Percentiles rank a stretch among this genome's conserved stretches.
These are phyloP conservation scores for Globisporangium nunn DNA, from an alignment of 352 stramenopile species.

Conservation along the genomic window DNA sequence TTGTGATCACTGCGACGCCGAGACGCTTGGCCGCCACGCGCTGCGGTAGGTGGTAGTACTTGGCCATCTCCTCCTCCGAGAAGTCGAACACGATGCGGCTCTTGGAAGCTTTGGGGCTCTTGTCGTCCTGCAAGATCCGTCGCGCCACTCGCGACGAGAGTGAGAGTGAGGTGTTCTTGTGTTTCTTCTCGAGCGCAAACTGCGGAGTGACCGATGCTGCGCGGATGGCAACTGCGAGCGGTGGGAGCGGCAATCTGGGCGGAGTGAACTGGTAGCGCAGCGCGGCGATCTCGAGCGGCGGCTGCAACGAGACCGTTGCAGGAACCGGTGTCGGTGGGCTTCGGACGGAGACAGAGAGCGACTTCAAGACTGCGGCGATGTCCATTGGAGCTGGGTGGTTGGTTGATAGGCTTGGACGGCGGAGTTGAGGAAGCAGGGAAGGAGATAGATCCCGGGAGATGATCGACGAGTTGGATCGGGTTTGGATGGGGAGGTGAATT, in stretches of 20 bases:
- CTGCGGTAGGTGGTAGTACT: constrained; percentile 53
- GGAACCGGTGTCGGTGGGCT: neutral
- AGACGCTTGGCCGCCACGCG: constrained; percentile 42
- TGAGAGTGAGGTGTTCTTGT: neutral
- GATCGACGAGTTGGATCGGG: neutral
- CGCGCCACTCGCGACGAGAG: constrained; percentile 2
- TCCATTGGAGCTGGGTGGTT: constrained; percentile 1
- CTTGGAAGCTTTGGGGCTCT: constrained; percentile 18
- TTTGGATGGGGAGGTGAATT: constrained; percentile 1
- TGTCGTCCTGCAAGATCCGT: constrained; percentile 18
- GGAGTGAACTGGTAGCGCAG: neutral
- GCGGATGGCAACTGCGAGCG: constrained; percentile 7
- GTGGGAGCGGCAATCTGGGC: neutral
- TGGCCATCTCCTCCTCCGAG: constrained; percentile 38
- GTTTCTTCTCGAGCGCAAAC: neutral
- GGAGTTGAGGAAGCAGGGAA: neutral
- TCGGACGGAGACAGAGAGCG: neutral
- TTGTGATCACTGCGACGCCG: constrained; percentile 49
- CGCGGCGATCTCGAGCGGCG: neutral
- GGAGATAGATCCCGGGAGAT: neutral
- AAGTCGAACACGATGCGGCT: constrained; percentile 52
- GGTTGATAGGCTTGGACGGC: neutral
- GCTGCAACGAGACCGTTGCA: neutral
- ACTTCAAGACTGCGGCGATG: constrained; percentile 5
- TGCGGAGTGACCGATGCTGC: neutral